Evolutionary conservation across 2,329 filamentous ascomycete species (phyloP).

Genomic region (Aspergillus pseudotamarii): DNA sequence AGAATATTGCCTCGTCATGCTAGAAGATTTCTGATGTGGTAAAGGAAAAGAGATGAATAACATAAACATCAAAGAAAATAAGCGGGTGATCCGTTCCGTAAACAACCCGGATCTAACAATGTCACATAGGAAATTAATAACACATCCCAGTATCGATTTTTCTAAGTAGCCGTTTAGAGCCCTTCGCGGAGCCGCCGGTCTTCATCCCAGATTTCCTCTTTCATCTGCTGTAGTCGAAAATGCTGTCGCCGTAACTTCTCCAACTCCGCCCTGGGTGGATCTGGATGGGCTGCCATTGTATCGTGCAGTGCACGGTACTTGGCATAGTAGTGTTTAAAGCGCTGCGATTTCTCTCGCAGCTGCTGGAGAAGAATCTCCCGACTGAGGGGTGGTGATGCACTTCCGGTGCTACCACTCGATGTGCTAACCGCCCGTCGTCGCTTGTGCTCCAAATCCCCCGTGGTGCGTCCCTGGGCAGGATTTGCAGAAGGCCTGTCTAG

Average conservation of each 20-base stretch:
- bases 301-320: conserved; percentile 61
- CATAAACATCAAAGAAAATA: conserved; percentile 5
- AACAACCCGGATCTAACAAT: conserved; percentile 8
- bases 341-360: conserved; percentile 43
- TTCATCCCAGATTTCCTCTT: conserved; percentile 58
- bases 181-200: conserved; percentile 39
- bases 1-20: conserved; percentile 19
- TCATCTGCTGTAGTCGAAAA: conserved; percentile 57
- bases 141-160: background rate
- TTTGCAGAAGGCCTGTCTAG: conserved; percentile 30
- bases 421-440: conserved; percentile 40
- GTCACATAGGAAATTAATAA: conserved; percentile 9
- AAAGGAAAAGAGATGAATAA: background rate
- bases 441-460: conserved; percentile 47
- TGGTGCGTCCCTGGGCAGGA: conserved; percentile 30
- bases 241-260: conserved; percentile 59
- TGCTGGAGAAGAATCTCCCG: conserved; percentile 41
- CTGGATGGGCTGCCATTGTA: conserved; percentile 39
- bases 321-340: conserved; percentile 61
- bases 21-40: conserved; percentile 8
- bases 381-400: conserved; percentile 43
- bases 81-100: conserved; percentile 15
- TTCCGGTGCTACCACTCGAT: conserved; percentile 47
- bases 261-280: conserved; percentile 54
- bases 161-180: conserved; percentile 14